Evolutionary conservation across 2,329 filamentous ascomycete genomes (phyloP), one percentile per base, ranked within the genome.

Genomic region (Botrytis medusae): DNA sequence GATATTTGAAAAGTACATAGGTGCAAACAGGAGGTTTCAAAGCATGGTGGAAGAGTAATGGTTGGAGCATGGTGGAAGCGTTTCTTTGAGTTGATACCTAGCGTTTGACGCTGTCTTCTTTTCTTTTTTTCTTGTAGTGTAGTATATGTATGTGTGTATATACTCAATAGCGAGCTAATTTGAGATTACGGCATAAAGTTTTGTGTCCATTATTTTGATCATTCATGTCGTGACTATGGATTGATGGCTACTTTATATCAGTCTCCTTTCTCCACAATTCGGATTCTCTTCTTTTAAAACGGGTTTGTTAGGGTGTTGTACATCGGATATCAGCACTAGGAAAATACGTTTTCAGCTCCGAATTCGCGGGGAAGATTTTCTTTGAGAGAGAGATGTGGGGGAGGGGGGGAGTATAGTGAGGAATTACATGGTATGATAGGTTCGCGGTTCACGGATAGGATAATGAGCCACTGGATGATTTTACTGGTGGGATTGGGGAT

Each of bases 21-120:
- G 25, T 68, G 48, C n/a, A 69, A 9, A 69, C 29, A 29, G 65
- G 65, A 12, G 65, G n/a, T 7, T 57, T 57, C 46, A 42, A 6
- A 57, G 34, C 25, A 69, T 54, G 20, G 48, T 57, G 65, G 65
- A 69, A 69, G 48, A 16, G 48, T 69, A 69, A 69, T 69, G 65
- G 48, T 57, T 57, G 65, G 48, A 37, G 37, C n/a, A 42, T 69
- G 54, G 18, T n/a, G 51, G 25, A 42, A 42, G 34, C 29, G 34
- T 14, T 57, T 57, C 37, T 69, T 69, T 34, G 46, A 68, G 46
- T 68, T 69, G 65, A 69, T 69, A 69, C 48, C 65, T 69, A 57
- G 65, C 48, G 65, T 42, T 57, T 69, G 29, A 20, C 65, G 65
- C 65, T 69, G 6, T 69, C 32, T 20, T 69, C 42, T 42, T 10